Conservation (phyloP, 768 basidiomycete species). For the Psilocybe cyanescens region DNA sequence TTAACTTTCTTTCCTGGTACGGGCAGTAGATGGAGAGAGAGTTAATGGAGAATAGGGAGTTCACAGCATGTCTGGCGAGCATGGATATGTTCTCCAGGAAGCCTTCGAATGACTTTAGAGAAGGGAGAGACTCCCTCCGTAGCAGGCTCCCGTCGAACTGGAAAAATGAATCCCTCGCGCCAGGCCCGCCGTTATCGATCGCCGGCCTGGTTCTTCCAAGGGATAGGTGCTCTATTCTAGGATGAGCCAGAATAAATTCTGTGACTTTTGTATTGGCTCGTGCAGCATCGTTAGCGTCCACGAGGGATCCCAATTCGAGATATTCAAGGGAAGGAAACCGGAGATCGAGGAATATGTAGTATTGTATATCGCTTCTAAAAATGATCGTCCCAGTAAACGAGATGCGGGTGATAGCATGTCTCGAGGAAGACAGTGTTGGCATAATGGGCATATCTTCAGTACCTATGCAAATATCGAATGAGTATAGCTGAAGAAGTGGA, state of each 20-base stretch:
- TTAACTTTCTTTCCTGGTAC: not conserved
- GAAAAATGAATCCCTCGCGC: conserved; percentile 11
- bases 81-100: conserved; percentile 20
- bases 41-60: conserved; percentile 9
- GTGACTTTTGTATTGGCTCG: conserved; percentile 14
- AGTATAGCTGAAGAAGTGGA: not conserved
- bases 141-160: conserved; percentile 16
- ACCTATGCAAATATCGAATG: not conserved
- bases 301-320: conserved; percentile 17
- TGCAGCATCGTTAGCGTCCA: conserved; percentile 5
- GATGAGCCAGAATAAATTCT: conserved; percentile 16
- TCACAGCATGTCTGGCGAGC: conserved; percentile 5
- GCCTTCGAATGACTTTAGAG: conserved; percentile 21
- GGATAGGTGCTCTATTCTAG: conserved; percentile 15
- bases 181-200: not conserved
- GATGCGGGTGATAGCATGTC: conserved; percentile 16
- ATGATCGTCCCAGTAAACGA: conserved; percentile 17
- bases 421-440: conserved; percentile 11
- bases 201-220: conserved; percentile 6
- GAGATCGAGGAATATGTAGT: conserved; percentile 14
- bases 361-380: conserved; percentile 5
- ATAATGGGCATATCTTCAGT: conserved; percentile 13
- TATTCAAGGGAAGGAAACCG: conserved; percentile 15
- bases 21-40: conserved; percentile 15
- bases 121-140: conserved; percentile 9